Base-by-base conservation (phyloP, 306 rosid genomes). In the Sophora flavescens region DNA sequence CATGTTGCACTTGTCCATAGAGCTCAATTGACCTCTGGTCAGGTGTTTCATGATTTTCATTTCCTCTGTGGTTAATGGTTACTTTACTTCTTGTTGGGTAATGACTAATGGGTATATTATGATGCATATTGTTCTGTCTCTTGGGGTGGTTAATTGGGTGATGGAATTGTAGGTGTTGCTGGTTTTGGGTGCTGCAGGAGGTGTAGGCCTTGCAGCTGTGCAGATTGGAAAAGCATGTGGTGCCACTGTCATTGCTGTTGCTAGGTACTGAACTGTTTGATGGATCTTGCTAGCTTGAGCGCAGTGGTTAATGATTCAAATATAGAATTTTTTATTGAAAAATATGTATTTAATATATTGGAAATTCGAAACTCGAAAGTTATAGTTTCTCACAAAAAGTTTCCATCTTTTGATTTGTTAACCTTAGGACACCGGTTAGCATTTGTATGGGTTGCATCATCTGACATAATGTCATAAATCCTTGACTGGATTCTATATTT, bases 181-280 rank as follows among this genome's bases (percentile, higher is more conserved):
- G 83, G 96, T 95, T 76, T 92, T 95, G 68, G 99, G 97, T 75
- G 99, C 97, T 5, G 97, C 97, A 18, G 97, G 99, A 30, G 99
- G 97, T 8, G 99, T 92, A 35, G 97, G 99, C 51, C 86, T 95
- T 79, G 92, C 97, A 52, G 96, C 99, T 54, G 90, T 95, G 39
- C 98, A 95, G 77, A 92, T 95, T 50, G 97, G 99, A 60, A 95
- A 92, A 86, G 87, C 87, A 11, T 78, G 88, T 52, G 97, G 97
- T 17, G 97, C 97, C 59, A 36, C 84, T 89, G 97, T 95, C 68
- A 88, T 95, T 80, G 98, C 97, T 6, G 97, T 92, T 30, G 97
- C 99, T 59, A 90, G 98, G 98, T 94, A 84, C 8, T 65, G 56
- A 36, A n/a, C 51, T 61, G n/a, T 35, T 30, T 30, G 2, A 30